Percentiles rank a stretch among this genome's conserved stretches.
phyloP scores from a whole-genome alignment of 208 protist genomes.

The Phytomonas francai region DNA sequence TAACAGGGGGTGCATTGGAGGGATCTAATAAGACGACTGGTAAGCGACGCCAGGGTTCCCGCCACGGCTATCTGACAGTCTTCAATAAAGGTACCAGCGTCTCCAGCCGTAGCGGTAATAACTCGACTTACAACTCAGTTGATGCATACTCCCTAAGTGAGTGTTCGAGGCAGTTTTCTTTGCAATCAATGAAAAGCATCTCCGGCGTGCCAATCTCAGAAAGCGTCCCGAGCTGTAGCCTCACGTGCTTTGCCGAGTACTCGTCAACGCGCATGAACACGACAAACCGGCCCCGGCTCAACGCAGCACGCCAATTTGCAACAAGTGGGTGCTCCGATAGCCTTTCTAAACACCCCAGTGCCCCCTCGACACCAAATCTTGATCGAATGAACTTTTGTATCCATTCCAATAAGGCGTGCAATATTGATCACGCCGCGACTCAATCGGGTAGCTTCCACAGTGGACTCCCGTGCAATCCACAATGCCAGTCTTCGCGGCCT shows the following conservation, averaged over 20 bases:
- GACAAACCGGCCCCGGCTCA: not conserved
- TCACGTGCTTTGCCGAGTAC: constrained; percentile 33
- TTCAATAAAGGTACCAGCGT: constrained; percentile 9
- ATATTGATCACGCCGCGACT: not conserved
- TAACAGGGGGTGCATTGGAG: not conserved
- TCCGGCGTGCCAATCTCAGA: constrained; percentile 44
- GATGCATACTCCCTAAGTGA: not conserved
- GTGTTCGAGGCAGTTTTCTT: not conserved
- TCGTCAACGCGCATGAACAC: not conserved
- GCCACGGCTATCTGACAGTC: not conserved
- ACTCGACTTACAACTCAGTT: constrained; percentile 5
- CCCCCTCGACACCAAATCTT: not conserved
- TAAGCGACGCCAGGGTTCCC: not conserved
- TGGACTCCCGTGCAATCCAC: not conserved
- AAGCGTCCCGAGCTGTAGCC: constrained; percentile 69
- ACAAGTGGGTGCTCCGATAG: not conserved
- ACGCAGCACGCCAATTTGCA: not conserved
- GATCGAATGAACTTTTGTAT: not conserved
- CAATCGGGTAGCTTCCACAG: not conserved
- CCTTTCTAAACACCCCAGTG: not conserved
- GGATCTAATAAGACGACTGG: not conserved
- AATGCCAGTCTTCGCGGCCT: not conserved
- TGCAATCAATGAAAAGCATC: constrained; percentile 12
- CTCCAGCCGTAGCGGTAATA: not conserved
- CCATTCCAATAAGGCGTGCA: not conserved